Evolutionary conservation across 169 alveolate species (phyloP).

Genomic region (Cryptosporidium viatorum): DNA sequence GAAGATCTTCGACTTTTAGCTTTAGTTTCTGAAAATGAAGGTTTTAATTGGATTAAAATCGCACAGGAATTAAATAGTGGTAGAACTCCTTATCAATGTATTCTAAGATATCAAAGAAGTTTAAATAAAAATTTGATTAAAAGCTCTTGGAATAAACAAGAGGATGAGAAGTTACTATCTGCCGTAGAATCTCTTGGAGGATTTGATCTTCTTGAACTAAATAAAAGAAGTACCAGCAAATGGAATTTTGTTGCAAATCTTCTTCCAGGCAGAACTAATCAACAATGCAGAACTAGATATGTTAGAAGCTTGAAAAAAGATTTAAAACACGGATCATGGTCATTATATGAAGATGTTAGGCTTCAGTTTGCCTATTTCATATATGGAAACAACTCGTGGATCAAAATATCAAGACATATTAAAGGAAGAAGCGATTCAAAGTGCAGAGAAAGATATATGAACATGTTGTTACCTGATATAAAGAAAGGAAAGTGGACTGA

Average conservation of each 20-base stretch:
- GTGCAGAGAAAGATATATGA: constrained; percentile 79
- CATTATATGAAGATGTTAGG: constrained; percentile 77
- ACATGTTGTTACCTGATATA: constrained; percentile 52
- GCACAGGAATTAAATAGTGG: constrained; percentile 57
- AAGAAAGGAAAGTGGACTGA: constrained; percentile 59
- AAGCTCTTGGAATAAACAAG: constrained; percentile 77
- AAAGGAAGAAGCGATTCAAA: constrained; percentile 80
- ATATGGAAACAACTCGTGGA: constrained; percentile 78
- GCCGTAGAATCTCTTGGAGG: constrained; percentile 77
- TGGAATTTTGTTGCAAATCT: constrained; percentile 85
- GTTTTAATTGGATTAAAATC: constrained; percentile 48
- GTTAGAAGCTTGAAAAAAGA: constrained; percentile 59
- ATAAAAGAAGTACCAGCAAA: constrained; percentile 77
- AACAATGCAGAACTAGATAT: constrained; percentile 85
- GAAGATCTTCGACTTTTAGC: constrained; percentile 55
- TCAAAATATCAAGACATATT: constrained; percentile 76
- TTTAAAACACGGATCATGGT: constrained; percentile 77
- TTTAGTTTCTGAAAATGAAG: constrained; percentile 50
- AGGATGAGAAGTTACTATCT: constrained; percentile 76
- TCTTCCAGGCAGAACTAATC: constrained; percentile 85
- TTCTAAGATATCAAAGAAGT: constrained; percentile 67
- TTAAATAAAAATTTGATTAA: constrained; percentile 60
- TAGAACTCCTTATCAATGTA: constrained; percentile 72
- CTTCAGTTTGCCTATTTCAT: constrained; percentile 78
- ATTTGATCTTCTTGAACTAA: constrained; percentile 30